These are phyloP conservation scores for Galeopsis tetrahit DNA, from an alignment of 257 asterid species.

Conservation along the genomic window DNA sequence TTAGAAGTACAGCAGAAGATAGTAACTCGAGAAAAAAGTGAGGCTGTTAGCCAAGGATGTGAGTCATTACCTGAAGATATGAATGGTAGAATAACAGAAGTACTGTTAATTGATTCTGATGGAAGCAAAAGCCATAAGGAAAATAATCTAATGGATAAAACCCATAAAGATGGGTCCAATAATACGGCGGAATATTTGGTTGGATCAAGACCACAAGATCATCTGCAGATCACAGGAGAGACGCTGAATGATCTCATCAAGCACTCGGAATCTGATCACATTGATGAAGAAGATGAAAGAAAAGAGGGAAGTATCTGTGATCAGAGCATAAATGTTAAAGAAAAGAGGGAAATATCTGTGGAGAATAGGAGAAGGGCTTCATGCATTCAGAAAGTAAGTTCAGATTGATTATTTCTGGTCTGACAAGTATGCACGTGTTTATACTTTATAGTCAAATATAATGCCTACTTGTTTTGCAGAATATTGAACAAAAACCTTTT, in stretches of 20 bases:
- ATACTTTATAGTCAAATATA: slow-evolving; percentile 32
- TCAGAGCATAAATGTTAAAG: slow-evolving; percentile 37
- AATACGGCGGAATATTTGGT: slow-evolving; percentile 22
- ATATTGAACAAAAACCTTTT: slow-evolving; percentile 47
- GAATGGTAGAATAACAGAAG: slow-evolving; percentile 37
- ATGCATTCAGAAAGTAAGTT: slow-evolving; percentile 53
- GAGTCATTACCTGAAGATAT: slow-evolving; percentile 38
- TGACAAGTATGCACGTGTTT: slow-evolving; percentile 12
- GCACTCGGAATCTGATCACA: slow-evolving; percentile 38
- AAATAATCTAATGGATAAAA: slow-evolving; percentile 33
- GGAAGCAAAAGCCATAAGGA: slow-evolving; percentile 36
- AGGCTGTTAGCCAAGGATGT: slow-evolving; percentile 33
- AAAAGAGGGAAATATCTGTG: slow-evolving; percentile 36
- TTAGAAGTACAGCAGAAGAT: slow-evolving; percentile 41
- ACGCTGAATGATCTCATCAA: slow-evolving; percentile 34
- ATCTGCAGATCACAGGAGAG: slow-evolving; percentile 33
- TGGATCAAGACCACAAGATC: slow-evolving; percentile 36
- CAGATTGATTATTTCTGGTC: slow-evolving; percentile 23
- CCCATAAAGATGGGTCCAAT: slow-evolving; percentile 27
- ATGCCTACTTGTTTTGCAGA: slow-evolving; percentile 51
- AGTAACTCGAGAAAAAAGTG: slow-evolving; percentile 37
- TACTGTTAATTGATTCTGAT: slow-evolving; percentile 33
- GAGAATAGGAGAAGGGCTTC: slow-evolving; percentile 43
- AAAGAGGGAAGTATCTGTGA: slow-evolving; percentile 15
- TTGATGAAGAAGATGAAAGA: slow-evolving; percentile 29